phyloP scores from a whole-genome alignment of 164 flowering plant species.

The Malania oleifera region DNA sequence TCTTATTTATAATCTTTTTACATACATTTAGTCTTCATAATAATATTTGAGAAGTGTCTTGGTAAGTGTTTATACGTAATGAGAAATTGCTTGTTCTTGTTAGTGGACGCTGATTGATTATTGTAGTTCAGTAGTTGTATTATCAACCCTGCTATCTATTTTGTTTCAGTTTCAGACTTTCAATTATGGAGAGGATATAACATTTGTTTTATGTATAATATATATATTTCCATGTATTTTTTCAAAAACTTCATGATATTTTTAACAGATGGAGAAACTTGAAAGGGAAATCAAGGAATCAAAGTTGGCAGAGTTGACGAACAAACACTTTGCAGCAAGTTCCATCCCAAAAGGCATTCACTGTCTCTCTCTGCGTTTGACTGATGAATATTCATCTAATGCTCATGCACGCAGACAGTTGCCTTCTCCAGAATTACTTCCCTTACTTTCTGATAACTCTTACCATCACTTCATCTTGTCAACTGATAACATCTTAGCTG shows the following conservation, averaged over 20 bases:
- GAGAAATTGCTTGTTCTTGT: constrained; percentile 6
- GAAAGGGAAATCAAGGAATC: constrained; percentile 79
- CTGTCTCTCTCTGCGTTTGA: constrained; percentile 86
- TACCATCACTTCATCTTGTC: constrained; percentile 79
- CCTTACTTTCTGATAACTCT: constrained; percentile 80
- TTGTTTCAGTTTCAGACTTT: too few species aligned
- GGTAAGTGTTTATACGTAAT: too few species aligned
- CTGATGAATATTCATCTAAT: constrained; percentile 97
- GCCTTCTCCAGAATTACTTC: constrained; percentile 93
- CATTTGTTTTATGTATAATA: too few species aligned
- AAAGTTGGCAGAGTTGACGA: constrained; percentile 79
- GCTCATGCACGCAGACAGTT: constrained; percentile 93
- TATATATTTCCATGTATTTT: not conserved
- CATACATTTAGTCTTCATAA: too few species aligned
- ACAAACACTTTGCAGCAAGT: constrained; percentile 95
- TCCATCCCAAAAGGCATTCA: constrained; percentile 89
- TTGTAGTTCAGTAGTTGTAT: too few species aligned
- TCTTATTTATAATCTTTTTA: too few species aligned
- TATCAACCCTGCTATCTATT: too few species aligned
- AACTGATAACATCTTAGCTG: constrained; percentile 95
- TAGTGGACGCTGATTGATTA: too few species aligned
- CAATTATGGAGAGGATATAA: constrained; percentile 6
- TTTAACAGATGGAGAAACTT: constrained; percentile 74
- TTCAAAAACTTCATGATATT: not conserved
- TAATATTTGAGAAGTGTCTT: too few species aligned